A percentile compares a stretch with the other conserved stretches of the same genome.
These are phyloP conservation scores for Alloascoidea hylecoeti DNA, from an alignment of 805 yeast species.

Conservation along the genomic window DNA sequence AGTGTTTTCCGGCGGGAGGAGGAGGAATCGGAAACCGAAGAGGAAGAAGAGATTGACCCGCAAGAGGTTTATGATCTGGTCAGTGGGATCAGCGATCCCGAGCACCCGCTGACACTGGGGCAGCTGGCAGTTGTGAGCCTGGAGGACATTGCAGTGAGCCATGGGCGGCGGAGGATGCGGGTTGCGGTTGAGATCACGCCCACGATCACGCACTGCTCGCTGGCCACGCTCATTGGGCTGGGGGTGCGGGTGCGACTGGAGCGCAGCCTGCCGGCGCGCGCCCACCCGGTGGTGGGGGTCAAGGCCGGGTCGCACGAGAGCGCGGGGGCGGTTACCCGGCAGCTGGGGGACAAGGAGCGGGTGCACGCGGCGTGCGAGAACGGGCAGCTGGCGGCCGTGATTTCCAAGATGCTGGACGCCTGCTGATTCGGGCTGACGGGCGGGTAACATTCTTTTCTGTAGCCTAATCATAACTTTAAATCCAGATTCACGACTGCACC, in stretches of 20 bases:
- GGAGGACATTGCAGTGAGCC: constrained; percentile 59
- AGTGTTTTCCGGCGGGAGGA: too few species aligned
- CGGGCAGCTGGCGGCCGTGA: constrained; percentile 80
- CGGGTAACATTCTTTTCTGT: too few species aligned
- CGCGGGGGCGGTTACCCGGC: constrained; percentile 92
- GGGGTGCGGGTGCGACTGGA: constrained; percentile 90
- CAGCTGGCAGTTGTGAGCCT: constrained; percentile 89
- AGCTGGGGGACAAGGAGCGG: constrained; percentile 91
- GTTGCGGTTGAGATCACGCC: constrained; percentile 84
- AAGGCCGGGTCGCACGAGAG: constrained; percentile 94
- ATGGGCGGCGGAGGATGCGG: constrained; percentile 11
- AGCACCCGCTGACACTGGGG: constrained; percentile 90
- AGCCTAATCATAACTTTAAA: too few species aligned
- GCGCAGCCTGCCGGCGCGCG: constrained; percentile 75
- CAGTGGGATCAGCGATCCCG: constrained; percentile 71
- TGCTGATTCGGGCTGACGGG: too few species aligned
- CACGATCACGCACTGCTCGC: constrained; percentile 92
- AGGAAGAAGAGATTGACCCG: constrained; percentile 59
- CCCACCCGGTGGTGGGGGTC: constrained; percentile 62
- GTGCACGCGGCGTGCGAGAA: constrained; percentile 98
- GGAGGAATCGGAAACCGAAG: constrained; percentile 24
- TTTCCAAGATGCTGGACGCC: constrained; percentile 80
- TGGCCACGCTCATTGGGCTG: constrained; percentile 90
- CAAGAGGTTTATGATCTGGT: constrained; percentile 64
- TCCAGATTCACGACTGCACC: too few species aligned